These are phyloP conservation scores for Hanseniaspora sp. DNA, from an alignment of 1,139 yeast species.

Conservation along the genomic window DNA sequence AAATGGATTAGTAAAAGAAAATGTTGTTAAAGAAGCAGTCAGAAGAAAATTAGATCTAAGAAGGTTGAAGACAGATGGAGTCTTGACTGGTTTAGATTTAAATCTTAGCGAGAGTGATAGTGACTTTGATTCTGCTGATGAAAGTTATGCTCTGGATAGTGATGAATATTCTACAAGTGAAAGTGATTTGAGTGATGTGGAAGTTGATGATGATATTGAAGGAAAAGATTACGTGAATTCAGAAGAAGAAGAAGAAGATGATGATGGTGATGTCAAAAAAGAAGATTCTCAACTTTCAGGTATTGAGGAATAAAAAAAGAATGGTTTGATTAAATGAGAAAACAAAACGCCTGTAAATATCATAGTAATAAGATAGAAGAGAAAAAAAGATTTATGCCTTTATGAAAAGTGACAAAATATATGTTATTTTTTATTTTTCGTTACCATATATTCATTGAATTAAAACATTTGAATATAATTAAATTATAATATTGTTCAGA, in stretches of 20 bases:
- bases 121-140: constrained; percentile 7
- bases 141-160: not conserved
- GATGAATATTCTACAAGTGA: not conserved
- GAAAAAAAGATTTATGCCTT: too few relatives aligned
- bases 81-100: constrained; percentile 7
- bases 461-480: too few relatives aligned
- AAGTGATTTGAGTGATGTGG: not conserved
- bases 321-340: too few relatives aligned
- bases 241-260: not conserved
- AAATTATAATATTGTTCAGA: too few relatives aligned
- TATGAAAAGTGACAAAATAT: too few relatives aligned
- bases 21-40: constrained; percentile 2
- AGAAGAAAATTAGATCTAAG: constrained; percentile 2
- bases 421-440: too few relatives aligned
- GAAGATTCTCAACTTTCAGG: too few relatives aligned
- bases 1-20: not conserved
- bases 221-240: not conserved
- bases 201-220: constrained; percentile 15
- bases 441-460: too few relatives aligned
- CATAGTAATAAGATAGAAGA: too few relatives aligned
- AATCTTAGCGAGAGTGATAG: constrained; percentile 1
- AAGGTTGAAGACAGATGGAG: constrained; percentile 5
- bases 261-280: not conserved
- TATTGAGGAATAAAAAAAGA: too few relatives aligned
- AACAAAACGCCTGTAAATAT: too few relatives aligned